A percentile compares a stretch with the other conserved stretches of the same genome.
phyloP scores from a whole-genome alignment of 257 asterid species.

The Fraxinus americana region DNA sequence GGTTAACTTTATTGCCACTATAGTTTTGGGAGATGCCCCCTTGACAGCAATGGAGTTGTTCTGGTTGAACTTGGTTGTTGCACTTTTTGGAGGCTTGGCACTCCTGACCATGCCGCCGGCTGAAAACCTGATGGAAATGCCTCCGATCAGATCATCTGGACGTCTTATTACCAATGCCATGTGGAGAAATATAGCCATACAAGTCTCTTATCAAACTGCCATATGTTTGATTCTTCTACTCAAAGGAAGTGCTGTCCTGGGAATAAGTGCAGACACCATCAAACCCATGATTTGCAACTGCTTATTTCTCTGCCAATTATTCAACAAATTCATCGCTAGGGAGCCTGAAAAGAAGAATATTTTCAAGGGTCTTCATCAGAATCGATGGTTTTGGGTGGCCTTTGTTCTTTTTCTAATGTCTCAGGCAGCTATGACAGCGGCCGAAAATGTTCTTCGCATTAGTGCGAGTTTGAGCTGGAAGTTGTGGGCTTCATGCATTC shows the following conservation, averaged over 20 bases:
- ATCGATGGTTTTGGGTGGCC: slow-evolving; percentile 28
- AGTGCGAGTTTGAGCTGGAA: slow-evolving; percentile 18
- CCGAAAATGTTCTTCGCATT: slow-evolving; percentile 20
- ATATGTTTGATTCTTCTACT: slow-evolving; percentile 31
- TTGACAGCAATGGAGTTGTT: slow-evolving; percentile 29
- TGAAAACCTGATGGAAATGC: background rate
- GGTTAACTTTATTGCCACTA: slow-evolving; percentile 28
- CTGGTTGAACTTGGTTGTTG: slow-evolving; percentile 38
- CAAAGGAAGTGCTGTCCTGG: slow-evolving; percentile 27
- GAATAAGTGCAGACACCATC: slow-evolving; percentile 13
- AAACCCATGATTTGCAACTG: slow-evolving; percentile 29
- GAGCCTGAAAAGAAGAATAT: slow-evolving; percentile 31
- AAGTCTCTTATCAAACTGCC: slow-evolving; percentile 33
- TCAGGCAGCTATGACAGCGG: slow-evolving; percentile 5
- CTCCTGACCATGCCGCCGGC: slow-evolving; percentile 24
- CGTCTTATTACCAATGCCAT: slow-evolving; percentile 31
- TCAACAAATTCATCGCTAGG: slow-evolving; percentile 34
- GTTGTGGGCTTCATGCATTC: slow-evolving; percentile 34
- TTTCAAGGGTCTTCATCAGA: slow-evolving; percentile 20
- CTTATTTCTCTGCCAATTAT: slow-evolving; percentile 34
- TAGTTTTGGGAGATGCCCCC: slow-evolving; percentile 27
- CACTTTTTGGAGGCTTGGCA: slow-evolving; percentile 35
- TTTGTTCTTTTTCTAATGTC: slow-evolving; percentile 10
- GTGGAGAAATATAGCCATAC: slow-evolving; percentile 35
- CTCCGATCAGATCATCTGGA: slow-evolving; percentile 1